Percentiles rank a stretch among this genome's conserved stretches.
These are phyloP conservation scores for Sporormia fimetaria DNA, from an alignment of 495 filamentous ascomycete species.

Conservation along the genomic window DNA sequence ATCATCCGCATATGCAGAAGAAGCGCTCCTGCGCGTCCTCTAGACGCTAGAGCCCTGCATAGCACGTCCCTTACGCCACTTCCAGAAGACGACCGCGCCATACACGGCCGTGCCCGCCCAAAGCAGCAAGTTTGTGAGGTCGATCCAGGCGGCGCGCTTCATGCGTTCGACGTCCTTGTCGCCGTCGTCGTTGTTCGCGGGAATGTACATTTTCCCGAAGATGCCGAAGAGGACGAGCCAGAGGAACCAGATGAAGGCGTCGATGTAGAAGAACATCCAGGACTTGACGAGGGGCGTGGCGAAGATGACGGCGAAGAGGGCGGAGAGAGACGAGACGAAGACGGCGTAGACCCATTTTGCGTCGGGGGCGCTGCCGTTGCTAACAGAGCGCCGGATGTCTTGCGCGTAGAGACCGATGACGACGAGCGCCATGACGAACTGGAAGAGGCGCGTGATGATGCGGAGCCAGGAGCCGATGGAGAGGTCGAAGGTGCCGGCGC, in stretches of 20 bases:
- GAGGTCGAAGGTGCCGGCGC: not conserved
- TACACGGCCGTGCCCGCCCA: constrained; percentile 50
- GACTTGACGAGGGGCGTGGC: constrained; percentile 50
- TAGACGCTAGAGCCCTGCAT: too few species aligned
- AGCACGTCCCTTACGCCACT: constrained; percentile 5
- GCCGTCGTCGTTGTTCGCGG: constrained; percentile 48
- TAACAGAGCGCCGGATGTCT: constrained; percentile 51
- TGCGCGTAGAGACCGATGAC: constrained; percentile 70
- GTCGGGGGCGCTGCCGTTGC: constrained; percentile 41
- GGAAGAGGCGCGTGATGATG: constrained; percentile 50
- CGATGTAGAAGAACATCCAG: constrained; percentile 53
- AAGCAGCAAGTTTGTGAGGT: constrained; percentile 57
- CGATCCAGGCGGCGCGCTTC: constrained; percentile 81
- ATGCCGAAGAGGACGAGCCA: constrained; percentile 74
- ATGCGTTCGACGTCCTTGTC: constrained; percentile 54
- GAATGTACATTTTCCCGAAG: constrained; percentile 75
- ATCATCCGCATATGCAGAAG: not conserved
- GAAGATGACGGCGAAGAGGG: constrained; percentile 51
- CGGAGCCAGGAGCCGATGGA: constrained; percentile 24
- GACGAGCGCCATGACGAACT: constrained; percentile 61
- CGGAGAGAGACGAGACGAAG: constrained; percentile 49
- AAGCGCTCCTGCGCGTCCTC: not conserved
- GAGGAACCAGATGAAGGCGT: constrained; percentile 56
- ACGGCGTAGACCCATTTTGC: constrained; percentile 70
- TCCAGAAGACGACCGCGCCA: constrained; percentile 23